Base-by-base conservation (phyloP, 2,329 filamentous ascomycete genomes). In the Epichloe typhina region DNA sequence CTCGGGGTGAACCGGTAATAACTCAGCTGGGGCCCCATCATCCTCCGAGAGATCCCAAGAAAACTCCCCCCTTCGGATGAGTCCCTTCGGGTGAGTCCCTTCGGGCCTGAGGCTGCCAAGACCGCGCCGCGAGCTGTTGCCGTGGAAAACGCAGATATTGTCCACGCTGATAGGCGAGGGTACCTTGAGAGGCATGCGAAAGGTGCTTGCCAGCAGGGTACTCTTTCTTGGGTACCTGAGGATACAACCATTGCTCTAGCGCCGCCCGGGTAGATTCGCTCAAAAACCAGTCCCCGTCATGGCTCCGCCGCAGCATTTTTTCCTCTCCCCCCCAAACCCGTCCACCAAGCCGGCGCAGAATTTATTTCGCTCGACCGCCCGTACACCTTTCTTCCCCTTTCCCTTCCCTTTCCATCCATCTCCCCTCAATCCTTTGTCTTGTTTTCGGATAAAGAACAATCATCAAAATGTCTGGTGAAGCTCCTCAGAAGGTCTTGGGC, bases 381-480 rank as follows among this genome's bases (percentile, higher is more conserved):
- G 56, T 57, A 69, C 69, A 63, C 67, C 66, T 67, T 64, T 66
- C 58, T 56, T 66, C 66, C 66, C 67, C 66, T 63, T 66, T 66
- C 61, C 66, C 65, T 68, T 66, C 69, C 67, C 64, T 64, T 59
- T 64, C 67, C 67, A 67, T 67, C 64, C 65, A 68, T 80, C 78
- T 80, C 78, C 77, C 77, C 77, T 82, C 78, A 74, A 66, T 77
- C 69, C 69, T 76, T 78, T 72, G 64, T 69, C 66, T 68, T 65
- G 59, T 67, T 60, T 66, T 67, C 63, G 66, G 66, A 66, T 59
- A 59, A 62, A 55, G 61, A 47, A 60, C 64, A 67, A 61, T 64
- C 64, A 66, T 65, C 70, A 77, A 67, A 64, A 81, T 80, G 77
- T 71, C 76, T 68, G 58, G 65, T 61, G 69, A 72, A 63, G 70